Conservation (phyloP, 2,329 filamentous ascomycete genomes). For the Cercospora sp. region DNA sequence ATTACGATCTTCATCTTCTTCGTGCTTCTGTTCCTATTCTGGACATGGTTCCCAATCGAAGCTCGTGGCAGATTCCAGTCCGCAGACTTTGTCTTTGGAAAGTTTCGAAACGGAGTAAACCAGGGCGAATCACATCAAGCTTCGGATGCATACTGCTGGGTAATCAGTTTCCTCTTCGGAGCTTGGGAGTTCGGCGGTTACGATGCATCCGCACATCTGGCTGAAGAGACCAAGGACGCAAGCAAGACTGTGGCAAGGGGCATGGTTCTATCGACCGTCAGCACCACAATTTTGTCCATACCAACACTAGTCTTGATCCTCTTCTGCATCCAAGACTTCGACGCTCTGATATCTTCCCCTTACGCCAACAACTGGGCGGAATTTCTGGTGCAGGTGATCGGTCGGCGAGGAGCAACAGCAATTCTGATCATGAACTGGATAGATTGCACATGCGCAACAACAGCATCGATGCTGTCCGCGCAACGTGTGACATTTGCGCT, state of each 20-base stretch:
- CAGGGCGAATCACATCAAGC: background rate
- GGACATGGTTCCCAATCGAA: background rate
- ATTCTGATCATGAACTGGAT: background rate
- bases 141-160: background rate
- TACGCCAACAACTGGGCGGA: background rate
- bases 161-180: background rate
- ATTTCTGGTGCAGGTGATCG: background rate
- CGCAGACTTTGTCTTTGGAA: background rate
- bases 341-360: background rate
- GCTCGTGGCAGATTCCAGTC: background rate
- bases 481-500: background rate
- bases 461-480: background rate
- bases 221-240: background rate
- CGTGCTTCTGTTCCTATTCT: background rate
- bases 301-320: background rate
- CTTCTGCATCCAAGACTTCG: background rate
- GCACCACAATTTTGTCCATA: background rate
- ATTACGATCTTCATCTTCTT: background rate
- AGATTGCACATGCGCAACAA: background rate
- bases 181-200: background rate
- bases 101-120: background rate
- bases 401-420: background rate
- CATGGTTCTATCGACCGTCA: background rate
- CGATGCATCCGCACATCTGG: background rate
- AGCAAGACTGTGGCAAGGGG: background rate